A percentile compares a stretch with the other conserved stretches of the same genome.
phyloP scores from a whole-genome alignment of 148 eudicot species.

The Fallopia convolvulus region DNA sequence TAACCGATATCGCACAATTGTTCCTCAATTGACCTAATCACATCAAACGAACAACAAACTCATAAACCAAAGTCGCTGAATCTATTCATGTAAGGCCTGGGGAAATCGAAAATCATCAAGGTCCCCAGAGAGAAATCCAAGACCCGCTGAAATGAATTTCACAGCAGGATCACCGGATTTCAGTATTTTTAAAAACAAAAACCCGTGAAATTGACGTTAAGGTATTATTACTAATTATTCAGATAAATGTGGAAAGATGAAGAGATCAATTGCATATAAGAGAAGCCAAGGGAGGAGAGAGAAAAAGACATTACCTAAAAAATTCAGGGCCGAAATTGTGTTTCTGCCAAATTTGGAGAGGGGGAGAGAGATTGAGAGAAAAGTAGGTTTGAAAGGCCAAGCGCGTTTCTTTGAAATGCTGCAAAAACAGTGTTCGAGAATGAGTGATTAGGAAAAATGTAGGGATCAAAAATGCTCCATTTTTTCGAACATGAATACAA shows the following conservation, averaged over 20 bases:
- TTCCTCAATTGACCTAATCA: conserved; percentile 7
- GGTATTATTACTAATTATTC: neutral
- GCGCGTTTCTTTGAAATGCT: neutral
- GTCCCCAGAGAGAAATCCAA: conserved; percentile 25
- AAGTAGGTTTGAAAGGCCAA: conserved; percentile 11
- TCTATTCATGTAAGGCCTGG: neutral
- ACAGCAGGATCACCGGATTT: conserved; percentile 10
- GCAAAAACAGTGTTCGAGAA: neutral
- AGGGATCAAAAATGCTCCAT: neutral
- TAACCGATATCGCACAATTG: neutral
- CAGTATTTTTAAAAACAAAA: neutral
- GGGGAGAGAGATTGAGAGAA: neutral
- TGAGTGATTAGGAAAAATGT: neutral
- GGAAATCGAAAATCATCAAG: neutral
- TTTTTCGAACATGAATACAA: neutral
- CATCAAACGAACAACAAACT: neutral
- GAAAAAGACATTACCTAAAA: neutral
- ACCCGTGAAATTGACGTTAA: conserved; percentile 5
- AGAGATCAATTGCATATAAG: conserved; percentile 3
- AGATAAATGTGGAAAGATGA: neutral
- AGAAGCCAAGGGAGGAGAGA: neutral
- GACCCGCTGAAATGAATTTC: conserved; percentile 24
- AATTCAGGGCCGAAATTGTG: conserved; percentile 9
- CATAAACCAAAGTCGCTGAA: neutral
- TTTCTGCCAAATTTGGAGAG: conserved; percentile 6